These are phyloP conservation scores for Ramularia endophylla DNA, from an alignment of 2,329 filamentous ascomycete genomes.

Conservation along the genomic window DNA sequence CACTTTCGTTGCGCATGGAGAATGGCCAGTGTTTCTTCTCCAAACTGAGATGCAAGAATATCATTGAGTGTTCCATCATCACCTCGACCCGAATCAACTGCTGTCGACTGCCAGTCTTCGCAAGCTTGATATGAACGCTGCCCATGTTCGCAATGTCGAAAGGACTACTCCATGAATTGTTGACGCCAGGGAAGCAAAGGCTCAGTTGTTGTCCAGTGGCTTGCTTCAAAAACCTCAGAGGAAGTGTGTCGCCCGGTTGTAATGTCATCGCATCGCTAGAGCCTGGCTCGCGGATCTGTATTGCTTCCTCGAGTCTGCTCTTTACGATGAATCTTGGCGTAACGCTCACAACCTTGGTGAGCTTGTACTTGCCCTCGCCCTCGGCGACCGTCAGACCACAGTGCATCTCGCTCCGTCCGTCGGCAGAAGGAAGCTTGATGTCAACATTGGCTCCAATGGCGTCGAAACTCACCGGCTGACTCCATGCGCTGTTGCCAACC, in stretches of 20 bases:
- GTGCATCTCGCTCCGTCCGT: conserved; percentile 74
- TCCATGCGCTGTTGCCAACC: conserved; percentile 88
- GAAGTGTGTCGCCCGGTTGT: conserved; percentile 70
- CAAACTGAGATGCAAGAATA: conserved; percentile 84
- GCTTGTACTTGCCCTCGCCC: conserved; percentile 94
- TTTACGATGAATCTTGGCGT: conserved; percentile 89
- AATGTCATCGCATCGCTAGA: conserved; percentile 79
- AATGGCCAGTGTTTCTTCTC: conserved; percentile 97
- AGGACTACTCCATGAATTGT: conserved; percentile 95
- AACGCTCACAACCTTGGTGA: conserved; percentile 92
- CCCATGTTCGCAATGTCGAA: conserved; percentile 97
- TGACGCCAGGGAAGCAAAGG: conserved; percentile 85
- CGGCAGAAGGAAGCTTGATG: conserved; percentile 70
- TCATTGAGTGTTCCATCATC: conserved; percentile 84
- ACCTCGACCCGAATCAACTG: conserved; percentile 82
- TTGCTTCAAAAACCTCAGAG: conserved; percentile 84
- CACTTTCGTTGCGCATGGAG: conserved; percentile 97
- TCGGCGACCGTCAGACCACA: conserved; percentile 83
- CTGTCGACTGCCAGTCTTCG: conserved; percentile 84
- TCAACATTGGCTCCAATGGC: conserved; percentile 92
- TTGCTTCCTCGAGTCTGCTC: conserved; percentile 83
- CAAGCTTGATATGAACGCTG: conserved; percentile 86
- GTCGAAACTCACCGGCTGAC: conserved; percentile 95
- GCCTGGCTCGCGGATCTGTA: conserved; percentile 85
- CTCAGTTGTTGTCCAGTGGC: conserved; percentile 81